Conservation (phyloP, 2,329 filamentous ascomycete species). For the Bipolaris oryzae region DNA sequence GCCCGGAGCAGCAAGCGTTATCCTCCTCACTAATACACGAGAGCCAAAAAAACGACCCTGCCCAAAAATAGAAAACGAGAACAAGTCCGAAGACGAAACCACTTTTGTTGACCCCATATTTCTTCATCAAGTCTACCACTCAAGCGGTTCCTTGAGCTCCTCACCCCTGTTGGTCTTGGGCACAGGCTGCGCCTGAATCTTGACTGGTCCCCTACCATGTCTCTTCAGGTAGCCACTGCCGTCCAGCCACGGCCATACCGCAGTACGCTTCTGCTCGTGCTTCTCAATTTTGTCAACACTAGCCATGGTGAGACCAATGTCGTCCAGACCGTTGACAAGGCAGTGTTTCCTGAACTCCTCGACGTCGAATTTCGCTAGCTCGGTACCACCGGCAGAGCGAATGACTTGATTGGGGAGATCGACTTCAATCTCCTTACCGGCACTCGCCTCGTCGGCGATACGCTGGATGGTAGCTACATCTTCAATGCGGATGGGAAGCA, state of each 20-base stretch:
- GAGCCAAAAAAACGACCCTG: background rate
- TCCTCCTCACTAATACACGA: background rate
- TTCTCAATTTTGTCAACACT: slow-evolving; percentile 84
- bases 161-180: slow-evolving; percentile 90
- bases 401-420: slow-evolving; percentile 86
- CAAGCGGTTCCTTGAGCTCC: slow-evolving; percentile 80
- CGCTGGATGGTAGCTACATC: slow-evolving; percentile 69
- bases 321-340: slow-evolving; percentile 88
- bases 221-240: slow-evolving; percentile 78
- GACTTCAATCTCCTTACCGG: slow-evolving; percentile 84
- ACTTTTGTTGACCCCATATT: background rate
- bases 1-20: slow-evolving; percentile 6
- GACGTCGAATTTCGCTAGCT: slow-evolving; percentile 80
- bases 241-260: slow-evolving; percentile 88
- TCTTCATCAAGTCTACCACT: slow-evolving; percentile 67
- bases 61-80: background rate
- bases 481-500: slow-evolving; percentile 82
- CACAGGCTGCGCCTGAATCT: slow-evolving; percentile 70
- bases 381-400: slow-evolving; percentile 74
- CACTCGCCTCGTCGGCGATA: slow-evolving; percentile 77
- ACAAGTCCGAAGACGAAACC: background rate
- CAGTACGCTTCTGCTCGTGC: slow-evolving; percentile 79
- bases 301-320: slow-evolving; percentile 94
- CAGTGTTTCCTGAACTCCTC: slow-evolving; percentile 96
- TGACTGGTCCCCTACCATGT: slow-evolving; percentile 62